Conservation (phyloP, 2,329 filamentous ascomycete species). For the Ambrosiella cleistominuta region DNA sequence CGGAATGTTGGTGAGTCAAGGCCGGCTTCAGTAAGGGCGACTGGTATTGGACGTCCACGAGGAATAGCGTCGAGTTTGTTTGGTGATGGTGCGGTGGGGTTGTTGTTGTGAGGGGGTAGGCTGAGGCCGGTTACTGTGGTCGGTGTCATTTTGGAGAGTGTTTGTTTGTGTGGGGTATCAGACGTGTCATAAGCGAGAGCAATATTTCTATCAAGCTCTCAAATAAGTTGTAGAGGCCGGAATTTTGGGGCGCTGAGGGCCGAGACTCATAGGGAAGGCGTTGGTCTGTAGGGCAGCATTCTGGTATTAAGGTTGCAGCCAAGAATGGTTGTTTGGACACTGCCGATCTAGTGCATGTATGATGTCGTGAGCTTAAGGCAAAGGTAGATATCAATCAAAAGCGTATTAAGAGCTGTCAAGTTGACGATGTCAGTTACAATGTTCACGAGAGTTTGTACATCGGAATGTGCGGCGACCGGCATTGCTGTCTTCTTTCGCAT, state of each 20-base stretch:
- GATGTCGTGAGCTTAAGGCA: neutral
- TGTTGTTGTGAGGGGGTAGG: neutral
- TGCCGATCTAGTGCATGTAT: too few species aligned
- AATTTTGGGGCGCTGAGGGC: too few species aligned
- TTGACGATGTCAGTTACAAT: neutral
- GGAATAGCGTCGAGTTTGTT: slow-evolving; percentile 8
- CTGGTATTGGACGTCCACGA: slow-evolving; percentile 40
- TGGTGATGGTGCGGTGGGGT: neutral
- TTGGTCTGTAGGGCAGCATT: too few species aligned
- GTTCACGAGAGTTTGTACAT: neutral
- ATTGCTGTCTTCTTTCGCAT: neutral
- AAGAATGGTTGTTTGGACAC: too few species aligned
- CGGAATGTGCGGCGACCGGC: neutral
- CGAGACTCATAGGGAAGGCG: too few species aligned
- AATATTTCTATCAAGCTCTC: neutral
- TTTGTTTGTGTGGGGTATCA: too few species aligned
- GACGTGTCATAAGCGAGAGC: neutral
- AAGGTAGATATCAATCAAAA: neutral
- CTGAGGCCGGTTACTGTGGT: neutral
- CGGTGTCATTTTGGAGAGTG: neutral
- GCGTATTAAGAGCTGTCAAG: too few species aligned
- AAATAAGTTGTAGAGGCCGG: too few species aligned
- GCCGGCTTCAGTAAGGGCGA: slow-evolving; percentile 81
- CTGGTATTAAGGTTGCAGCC: too few species aligned
- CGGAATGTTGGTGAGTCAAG: slow-evolving; percentile 95